phyloP scores from a whole-genome alignment of 495 filamentous ascomycete species.

The Melanomma pulvis-pyrius region DNA sequence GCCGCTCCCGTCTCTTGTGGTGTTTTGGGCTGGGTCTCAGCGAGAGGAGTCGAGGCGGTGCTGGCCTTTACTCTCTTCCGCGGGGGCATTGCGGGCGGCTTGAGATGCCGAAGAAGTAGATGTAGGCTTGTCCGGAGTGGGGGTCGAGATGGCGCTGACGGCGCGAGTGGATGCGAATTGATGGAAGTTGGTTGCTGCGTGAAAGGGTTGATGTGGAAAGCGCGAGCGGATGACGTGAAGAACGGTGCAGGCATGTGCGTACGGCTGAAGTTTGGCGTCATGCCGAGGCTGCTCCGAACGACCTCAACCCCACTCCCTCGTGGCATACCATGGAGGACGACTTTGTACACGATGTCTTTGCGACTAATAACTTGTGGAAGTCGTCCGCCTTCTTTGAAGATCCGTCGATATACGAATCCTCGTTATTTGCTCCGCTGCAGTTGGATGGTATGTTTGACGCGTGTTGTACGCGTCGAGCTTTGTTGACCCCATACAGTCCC shows the following conservation, averaged over 20 bases:
- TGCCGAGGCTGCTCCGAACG: conserved; percentile 15
- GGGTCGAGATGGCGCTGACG: too few relatives aligned
- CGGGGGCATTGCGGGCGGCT: conserved; percentile 32
- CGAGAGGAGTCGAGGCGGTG: conserved; percentile 39
- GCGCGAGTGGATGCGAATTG: not conserved
- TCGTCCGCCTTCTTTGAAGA: conserved; percentile 30
- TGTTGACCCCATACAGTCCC: conserved; percentile 32
- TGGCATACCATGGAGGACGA: conserved; percentile 26
- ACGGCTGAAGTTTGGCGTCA: conserved; percentile 28
- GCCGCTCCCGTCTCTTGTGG: conserved; percentile 26
- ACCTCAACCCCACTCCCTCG: not conserved
- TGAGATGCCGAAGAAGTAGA: not conserved
- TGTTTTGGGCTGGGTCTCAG: conserved; percentile 38
- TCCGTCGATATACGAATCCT: conserved; percentile 16
- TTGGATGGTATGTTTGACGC: conserved; percentile 38
- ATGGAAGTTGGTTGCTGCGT: not conserved
- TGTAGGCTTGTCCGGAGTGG: not conserved
- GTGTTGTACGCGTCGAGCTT: conserved; percentile 28
- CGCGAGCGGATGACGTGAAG: not conserved
- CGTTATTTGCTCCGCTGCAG: conserved; percentile 34
- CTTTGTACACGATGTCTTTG: conserved; percentile 17
- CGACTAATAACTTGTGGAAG: conserved; percentile 28
- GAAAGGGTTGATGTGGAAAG: not conserved
- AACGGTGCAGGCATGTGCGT: not conserved
- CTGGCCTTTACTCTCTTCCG: conserved; percentile 39